Evolutionary conservation across 129 eudicot species (phyloP), one percentile per base, ranked within the genome.

Genomic region (Rutidosis leptorrhynchoides): DNA sequence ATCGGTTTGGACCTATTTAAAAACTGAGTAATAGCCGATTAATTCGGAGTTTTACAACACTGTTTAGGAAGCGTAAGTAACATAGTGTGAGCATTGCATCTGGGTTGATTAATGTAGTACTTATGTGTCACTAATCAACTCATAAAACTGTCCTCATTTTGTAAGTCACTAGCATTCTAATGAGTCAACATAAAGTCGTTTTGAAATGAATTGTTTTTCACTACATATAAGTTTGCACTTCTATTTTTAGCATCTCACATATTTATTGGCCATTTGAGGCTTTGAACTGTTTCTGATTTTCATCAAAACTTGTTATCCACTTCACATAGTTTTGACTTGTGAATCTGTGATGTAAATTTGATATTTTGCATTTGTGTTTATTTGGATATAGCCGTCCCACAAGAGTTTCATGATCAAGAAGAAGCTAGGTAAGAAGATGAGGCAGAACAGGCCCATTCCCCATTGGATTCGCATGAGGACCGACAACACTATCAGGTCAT

Each of bases 401-500:
- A 90, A 90, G 80, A 58, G 95, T 2, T 90, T 90, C 40, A 90
- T 65, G 82, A 89, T 85, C 70, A 89, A 89, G 96, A 89, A 89
- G 94, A 89, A 89, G 85, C 83, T 88, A 1, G 95, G 86, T 3
- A 89, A 89, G 97, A 89, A 89, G 87, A 85, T 86, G 95, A 90
- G 95, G 89, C 97, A 90, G 80, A 90, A 90, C 74, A 76, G 97
- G 76, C 97, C 97, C 0, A 90, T 90, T 32, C 97, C 95, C 60
- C 81, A 90, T 71, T 90, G 97, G 97, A 90, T 90, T 65, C 91
- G 97, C 58, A 77, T 86, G 97, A 77, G 97, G 48, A 90, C 95
- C 6, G 95, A 84, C 74, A 90, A 90, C 69, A 90, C 89, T 23
- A 90, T 90, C 82, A 82, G 96, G 93, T 86, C 15, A 43, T 8